These are phyloP conservation scores for Aspergillus brasiliensis DNA, from an alignment of 2,329 filamentous ascomycete species.

Conservation along the genomic window DNA sequence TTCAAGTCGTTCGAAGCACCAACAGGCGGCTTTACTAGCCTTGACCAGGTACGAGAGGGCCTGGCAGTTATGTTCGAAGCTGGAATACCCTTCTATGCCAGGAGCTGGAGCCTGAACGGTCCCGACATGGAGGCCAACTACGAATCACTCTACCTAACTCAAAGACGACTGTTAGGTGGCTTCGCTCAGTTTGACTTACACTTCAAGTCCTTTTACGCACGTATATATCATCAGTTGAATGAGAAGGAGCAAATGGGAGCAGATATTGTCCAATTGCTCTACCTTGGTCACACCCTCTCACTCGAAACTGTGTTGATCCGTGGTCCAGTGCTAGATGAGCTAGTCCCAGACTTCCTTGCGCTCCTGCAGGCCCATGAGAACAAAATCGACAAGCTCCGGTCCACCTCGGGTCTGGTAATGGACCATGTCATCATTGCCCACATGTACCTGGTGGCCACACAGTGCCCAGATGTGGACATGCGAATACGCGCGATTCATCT, in stretches of 20 bases:
- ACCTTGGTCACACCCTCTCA: not conserved
- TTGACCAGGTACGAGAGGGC: not conserved
- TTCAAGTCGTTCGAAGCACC: not conserved
- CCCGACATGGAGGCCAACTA: not conserved
- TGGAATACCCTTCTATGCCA: not conserved
- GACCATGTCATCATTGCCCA: not conserved
- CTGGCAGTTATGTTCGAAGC: not conserved
- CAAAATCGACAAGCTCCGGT: not conserved
- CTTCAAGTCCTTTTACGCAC: not conserved
- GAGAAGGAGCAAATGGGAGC: slow-evolving; percentile 1
- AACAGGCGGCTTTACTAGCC: not conserved
- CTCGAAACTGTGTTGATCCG: slow-evolving; percentile 6
- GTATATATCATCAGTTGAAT: not conserved
- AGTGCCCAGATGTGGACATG: not conserved
- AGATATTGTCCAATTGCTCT: slow-evolving; percentile 1
- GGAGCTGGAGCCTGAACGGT: not conserved
- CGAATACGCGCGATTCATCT: not conserved
- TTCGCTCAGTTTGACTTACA: not conserved
- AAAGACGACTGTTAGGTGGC: not conserved
- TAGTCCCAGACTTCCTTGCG: not conserved
- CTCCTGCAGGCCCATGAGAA: not conserved
- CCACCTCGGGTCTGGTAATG: not conserved
- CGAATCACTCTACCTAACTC: not conserved
- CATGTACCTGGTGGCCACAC: not conserved
- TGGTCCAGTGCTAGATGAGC: not conserved